Conservation (phyloP, 2,329 filamentous ascomycete species). For the Ophiosphaerella korrae region DNA sequence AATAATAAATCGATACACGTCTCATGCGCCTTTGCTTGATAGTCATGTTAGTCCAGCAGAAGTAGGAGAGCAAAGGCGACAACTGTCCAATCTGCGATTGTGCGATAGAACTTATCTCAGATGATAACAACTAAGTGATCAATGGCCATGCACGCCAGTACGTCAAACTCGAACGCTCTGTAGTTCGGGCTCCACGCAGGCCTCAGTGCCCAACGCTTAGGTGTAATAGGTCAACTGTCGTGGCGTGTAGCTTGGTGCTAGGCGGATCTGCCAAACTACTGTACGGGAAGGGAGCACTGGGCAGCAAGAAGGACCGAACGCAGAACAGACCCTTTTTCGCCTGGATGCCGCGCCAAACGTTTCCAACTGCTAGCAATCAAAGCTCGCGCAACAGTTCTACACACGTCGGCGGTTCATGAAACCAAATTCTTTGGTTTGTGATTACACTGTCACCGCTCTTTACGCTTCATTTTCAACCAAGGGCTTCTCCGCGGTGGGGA, state of each 20-base stretch:
- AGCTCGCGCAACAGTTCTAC: too few species aligned
- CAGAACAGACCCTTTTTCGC: constrained; percentile 7
- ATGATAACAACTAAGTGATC: background rate
- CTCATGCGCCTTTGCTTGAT: background rate
- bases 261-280: background rate
- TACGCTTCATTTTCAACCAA: background rate
- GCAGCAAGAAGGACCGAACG: constrained; percentile 7
- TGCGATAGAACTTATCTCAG: constrained; percentile 1
- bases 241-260: background rate
- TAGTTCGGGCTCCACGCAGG: constrained; percentile 1
- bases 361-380: background rate
- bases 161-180: background rate
- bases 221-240: background rate
- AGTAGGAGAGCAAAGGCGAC: background rate
- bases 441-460: background rate
- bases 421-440: too few species aligned
- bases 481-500: constrained; percentile 12
- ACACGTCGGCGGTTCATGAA: too few species aligned
- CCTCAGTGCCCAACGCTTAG: background rate
- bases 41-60: background rate
- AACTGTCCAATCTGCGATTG: background rate
- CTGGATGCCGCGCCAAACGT: constrained; percentile 12
- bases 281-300: constrained; percentile 3
- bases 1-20: background rate
- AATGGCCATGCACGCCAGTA: background rate